These are phyloP conservation scores for Pseudogymnoascus sp. DNA, from an alignment of 2,329 filamentous ascomycete genomes.

Conservation along the genomic window DNA sequence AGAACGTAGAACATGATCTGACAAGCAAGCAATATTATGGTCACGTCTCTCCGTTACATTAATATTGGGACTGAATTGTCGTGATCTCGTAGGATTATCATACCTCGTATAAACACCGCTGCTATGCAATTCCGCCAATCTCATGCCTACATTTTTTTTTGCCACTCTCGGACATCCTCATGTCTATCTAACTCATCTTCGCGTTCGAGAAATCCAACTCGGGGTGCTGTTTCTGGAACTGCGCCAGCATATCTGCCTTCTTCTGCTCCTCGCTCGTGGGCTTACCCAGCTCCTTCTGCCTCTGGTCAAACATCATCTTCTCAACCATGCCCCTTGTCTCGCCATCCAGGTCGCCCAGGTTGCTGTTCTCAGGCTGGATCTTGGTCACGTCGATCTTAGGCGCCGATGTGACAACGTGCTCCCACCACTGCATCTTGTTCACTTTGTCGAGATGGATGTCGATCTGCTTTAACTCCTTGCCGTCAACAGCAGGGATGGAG, in stretches of 20 bases:
- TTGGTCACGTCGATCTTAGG: conserved; percentile 93
- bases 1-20: neutral
- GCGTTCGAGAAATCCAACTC: conserved; percentile 67
- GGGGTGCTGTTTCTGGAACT: conserved; percentile 75
- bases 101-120: conserved; percentile 4
- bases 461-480: conserved; percentile 60
- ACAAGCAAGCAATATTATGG: neutral
- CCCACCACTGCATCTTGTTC: conserved; percentile 98
- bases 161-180: neutral
- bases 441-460: conserved; percentile 87
- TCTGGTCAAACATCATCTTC: conserved; percentile 99
- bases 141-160: neutral
- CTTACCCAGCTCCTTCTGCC: conserved; percentile 86
- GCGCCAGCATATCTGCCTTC: conserved; percentile 85
- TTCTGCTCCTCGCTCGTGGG: conserved; percentile 91
- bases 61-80: neutral
- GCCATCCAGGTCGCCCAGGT: conserved; percentile 84
- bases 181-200: conserved; percentile 44
- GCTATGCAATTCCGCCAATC: neutral
- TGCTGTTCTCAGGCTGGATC: conserved; percentile 88
- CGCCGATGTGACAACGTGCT: conserved; percentile 76
- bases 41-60: neutral
- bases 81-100: conserved; percentile 3
- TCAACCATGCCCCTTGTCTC: conserved; percentile 96
- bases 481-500: conserved; percentile 43